Evolutionary conservation across 345 rosid species (phyloP).

Genomic region (Carallia pectinifolia): DNA sequence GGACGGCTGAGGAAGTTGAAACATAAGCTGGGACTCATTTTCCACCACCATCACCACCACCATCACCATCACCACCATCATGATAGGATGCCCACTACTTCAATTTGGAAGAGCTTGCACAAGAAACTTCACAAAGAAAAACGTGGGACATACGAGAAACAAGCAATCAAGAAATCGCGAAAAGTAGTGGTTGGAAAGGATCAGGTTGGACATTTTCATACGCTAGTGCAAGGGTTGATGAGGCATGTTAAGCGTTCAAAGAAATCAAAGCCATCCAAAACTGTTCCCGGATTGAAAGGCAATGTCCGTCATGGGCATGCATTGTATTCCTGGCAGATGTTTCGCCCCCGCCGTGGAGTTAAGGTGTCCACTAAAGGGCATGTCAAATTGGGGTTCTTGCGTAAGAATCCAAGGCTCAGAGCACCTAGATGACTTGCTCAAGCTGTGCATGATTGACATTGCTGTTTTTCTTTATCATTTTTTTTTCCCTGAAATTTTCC

Average conservation of each 20-base stretch:
- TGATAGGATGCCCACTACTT: conserved; percentile 4
- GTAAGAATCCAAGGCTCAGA: conserved; percentile 24
- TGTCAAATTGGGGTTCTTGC: conserved; percentile 26
- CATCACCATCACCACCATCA: conserved; percentile 28
- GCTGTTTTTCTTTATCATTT: too few species aligned
- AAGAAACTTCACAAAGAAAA: conserved; percentile 25
- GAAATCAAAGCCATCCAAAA: conserved; percentile 30
- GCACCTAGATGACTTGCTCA: conserved; percentile 10
- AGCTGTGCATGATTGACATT: too few species aligned
- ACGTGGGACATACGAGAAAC: conserved; percentile 16
- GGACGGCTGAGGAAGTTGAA: conserved; percentile 55
- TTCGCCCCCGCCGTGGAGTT: conserved; percentile 34
- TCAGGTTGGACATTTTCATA: conserved; percentile 43
- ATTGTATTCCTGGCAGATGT: conserved; percentile 41
- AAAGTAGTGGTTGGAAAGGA: conserved; percentile 19
- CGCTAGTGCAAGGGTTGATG: conserved; percentile 47
- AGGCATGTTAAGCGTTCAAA: conserved; percentile 49
- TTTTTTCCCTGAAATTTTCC: too few species aligned
- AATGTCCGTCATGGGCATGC: not conserved
- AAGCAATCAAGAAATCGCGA: conserved; percentile 22
- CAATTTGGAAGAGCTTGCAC: conserved; percentile 45
- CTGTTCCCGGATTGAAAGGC: not conserved
- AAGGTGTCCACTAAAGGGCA: conserved; percentile 42
- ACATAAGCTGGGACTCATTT: conserved; percentile 56
- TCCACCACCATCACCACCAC: too few species aligned